A percentile compares a stretch with the other conserved stretches of the same genome.
Conservation (phyloP, 306 rosid genomes). For the Lupinus albus region DNA sequence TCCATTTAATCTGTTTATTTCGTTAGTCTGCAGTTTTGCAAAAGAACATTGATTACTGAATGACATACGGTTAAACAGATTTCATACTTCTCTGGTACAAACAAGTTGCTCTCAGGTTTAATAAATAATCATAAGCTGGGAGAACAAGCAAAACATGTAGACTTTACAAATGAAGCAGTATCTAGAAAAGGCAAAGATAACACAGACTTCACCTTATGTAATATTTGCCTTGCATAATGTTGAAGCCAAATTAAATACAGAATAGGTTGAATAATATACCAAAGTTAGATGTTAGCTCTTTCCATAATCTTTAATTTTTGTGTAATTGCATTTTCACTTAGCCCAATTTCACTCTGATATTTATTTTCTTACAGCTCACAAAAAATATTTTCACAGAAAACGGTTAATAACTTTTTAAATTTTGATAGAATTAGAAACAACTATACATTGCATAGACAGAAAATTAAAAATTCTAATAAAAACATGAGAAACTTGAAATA, state of each 20-base stretch:
- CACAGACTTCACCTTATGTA: slow-evolving; percentile 1
- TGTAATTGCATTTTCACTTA: neutral
- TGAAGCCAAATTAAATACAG: neutral
- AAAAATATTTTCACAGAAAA: neutral
- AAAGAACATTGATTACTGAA: slow-evolving; percentile 4
- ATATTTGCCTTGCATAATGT: neutral
- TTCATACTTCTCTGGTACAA: slow-evolving; percentile 1
- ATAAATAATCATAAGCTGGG: slow-evolving; percentile 27
- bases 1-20: slow-evolving; percentile 86
- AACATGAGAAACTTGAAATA: slow-evolving; percentile 36
- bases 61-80: slow-evolving; percentile 13
- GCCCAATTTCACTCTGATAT: neutral
- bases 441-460: neutral
- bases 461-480: neutral
- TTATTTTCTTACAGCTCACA: neutral
- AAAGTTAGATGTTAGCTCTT: neutral
- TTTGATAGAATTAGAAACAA: neutral
- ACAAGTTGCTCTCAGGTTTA: slow-evolving; percentile 30
- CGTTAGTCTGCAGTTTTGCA: slow-evolving; percentile 74
- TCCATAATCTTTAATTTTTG: neutral
- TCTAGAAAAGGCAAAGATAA: neutral
- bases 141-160: neutral
- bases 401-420: neutral
- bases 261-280: neutral
- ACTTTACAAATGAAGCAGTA: slow-evolving; percentile 21